Evolutionary conservation across 208 protist species (phyloP).

Genomic region (Leishmania turanica): DNA sequence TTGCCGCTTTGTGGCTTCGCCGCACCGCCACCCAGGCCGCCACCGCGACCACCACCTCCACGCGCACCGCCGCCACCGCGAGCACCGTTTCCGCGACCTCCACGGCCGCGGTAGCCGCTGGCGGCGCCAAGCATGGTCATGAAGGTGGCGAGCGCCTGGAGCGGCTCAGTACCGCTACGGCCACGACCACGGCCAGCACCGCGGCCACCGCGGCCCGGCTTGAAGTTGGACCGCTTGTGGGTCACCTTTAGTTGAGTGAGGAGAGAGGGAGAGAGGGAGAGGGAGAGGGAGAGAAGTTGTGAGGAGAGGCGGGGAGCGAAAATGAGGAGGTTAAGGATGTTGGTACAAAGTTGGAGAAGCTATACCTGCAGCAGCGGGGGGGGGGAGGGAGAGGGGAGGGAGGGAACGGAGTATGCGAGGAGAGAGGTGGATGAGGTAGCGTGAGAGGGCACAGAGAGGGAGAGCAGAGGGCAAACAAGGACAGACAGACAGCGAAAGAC

Average conservation of each 20-base stretch:
- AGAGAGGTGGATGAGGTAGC: constrained; percentile 4
- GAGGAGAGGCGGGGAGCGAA: neutral
- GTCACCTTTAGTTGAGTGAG: constrained; percentile 51
- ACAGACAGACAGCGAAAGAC: constrained; percentile 11
- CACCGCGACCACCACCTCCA: constrained; percentile 28
- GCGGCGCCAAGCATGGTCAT: constrained; percentile 68
- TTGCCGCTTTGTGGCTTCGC: constrained; percentile 23
- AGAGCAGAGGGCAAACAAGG: constrained; percentile 10
- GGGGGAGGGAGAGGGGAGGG: neutral
- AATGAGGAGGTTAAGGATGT: neutral
- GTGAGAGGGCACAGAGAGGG: neutral
- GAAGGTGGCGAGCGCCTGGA: constrained; percentile 65
- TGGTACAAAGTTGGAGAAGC: neutral
- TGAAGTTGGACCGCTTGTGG: constrained; percentile 75
- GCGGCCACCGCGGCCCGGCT: constrained; percentile 55
- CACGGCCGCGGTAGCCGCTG: constrained; percentile 29
- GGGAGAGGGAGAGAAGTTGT: constrained; percentile 13
- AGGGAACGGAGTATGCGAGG: neutral
- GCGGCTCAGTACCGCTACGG: constrained; percentile 41
- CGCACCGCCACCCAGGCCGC: neutral
- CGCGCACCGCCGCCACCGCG: constrained; percentile 24
- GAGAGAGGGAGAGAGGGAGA: constrained; percentile 2
- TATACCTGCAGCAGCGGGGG: neutral
- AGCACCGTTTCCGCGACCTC: constrained; percentile 22
- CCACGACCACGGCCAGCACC: constrained; percentile 30